Evolutionary conservation across 257 asterid species (phyloP).

Genomic region (Jasminum sambac): DNA sequence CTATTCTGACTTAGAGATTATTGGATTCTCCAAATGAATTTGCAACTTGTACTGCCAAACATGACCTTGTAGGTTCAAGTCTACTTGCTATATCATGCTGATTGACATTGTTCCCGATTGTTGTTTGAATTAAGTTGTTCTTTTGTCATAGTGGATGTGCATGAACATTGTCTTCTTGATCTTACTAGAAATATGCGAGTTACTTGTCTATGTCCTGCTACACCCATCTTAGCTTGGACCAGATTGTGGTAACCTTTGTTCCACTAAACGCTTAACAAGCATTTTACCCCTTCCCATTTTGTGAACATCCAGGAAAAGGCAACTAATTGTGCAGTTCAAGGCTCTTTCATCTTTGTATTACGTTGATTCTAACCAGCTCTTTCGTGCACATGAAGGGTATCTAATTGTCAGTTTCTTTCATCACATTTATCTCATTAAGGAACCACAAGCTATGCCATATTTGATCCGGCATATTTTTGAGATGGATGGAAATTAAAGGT

Average conservation of each 20-base stretch:
- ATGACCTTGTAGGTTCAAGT: not conserved
- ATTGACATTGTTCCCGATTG: not conserved
- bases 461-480: not conserved
- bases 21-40: not conserved
- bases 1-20: slow-evolving; percentile 3
- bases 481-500: not conserved
- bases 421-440: not conserved
- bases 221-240: not conserved
- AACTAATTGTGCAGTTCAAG: not conserved
- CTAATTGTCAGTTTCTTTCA: not conserved
- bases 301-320: not conserved
- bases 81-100: not conserved
- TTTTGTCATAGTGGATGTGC: not conserved
- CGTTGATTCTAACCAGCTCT: not conserved
- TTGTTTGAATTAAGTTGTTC: slow-evolving; percentile 19
- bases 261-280: not conserved
- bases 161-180: not conserved
- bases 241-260: not conserved
- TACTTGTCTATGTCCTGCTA: not conserved
- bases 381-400: not conserved
- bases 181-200: not conserved
- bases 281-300: not conserved
- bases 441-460: not conserved
- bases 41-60: not conserved
- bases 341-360: not conserved